phyloP scores from a whole-genome alignment of 2,329 filamentous ascomycete genomes.

The Aspergillus sp. region DNA sequence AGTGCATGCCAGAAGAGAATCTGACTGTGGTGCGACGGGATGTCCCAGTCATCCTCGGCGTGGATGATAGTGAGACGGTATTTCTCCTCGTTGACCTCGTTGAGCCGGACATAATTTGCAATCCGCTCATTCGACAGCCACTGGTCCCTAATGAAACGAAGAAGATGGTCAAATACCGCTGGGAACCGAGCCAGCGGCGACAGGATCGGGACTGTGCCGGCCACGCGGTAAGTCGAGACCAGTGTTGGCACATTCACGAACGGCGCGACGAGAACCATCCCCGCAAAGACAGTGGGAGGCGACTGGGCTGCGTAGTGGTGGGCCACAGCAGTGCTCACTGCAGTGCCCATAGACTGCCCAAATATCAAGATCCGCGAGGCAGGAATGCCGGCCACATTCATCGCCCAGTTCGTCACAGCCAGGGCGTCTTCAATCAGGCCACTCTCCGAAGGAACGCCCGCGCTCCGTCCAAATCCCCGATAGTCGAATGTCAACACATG shows the following conservation, averaged over 20 bases:
- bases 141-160: constrained; percentile 13
- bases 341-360: constrained; percentile 60
- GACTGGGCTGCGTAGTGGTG: constrained; percentile 45
- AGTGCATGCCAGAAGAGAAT: constrained; percentile 5
- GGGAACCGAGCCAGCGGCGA: constrained; percentile 53
- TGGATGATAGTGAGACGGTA: constrained; percentile 37
- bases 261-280: constrained; percentile 56
- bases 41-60: constrained; percentile 36
- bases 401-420: constrained; percentile 55
- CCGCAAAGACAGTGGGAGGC: constrained; percentile 51
- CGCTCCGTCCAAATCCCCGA: constrained; percentile 53
- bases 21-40: constrained; percentile 25
- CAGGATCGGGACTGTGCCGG: constrained; percentile 55
- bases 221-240: constrained; percentile 58
- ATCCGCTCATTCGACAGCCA: constrained; percentile 14
- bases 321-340: constrained; percentile 48
- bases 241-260: constrained; percentile 57
- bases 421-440: constrained; percentile 57
- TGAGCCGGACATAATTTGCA: background rate
- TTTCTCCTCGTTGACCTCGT: constrained; percentile 16
- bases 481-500: constrained; percentile 59
- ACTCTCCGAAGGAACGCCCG: constrained; percentile 54
- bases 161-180: constrained; percentile 6
- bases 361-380: constrained; percentile 59
- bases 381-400: constrained; percentile 52